These are phyloP conservation scores for Fusarium hostae DNA, from an alignment of 2,329 filamentous ascomycete genomes.

Conservation along the genomic window DNA sequence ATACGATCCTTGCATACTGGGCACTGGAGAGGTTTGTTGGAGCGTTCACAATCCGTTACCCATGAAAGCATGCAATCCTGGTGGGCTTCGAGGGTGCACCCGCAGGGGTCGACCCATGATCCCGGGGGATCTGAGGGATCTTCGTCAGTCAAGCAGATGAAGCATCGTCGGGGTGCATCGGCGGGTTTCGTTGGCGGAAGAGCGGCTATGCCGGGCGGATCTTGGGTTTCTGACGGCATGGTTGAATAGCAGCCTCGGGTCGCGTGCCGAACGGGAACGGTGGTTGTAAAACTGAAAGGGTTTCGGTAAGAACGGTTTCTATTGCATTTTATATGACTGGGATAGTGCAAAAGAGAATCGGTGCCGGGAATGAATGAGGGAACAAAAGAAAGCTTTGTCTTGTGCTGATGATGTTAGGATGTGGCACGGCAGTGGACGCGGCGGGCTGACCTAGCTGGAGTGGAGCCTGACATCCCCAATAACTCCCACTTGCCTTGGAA, in stretches of 20 bases:
- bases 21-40: constrained; percentile 76
- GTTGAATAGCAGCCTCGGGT: constrained; percentile 19
- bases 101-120: constrained; percentile 87
- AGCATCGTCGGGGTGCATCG: constrained; percentile 61
- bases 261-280: constrained; percentile 23
- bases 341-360: neutral
- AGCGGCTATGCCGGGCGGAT: constrained; percentile 1
- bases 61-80: constrained; percentile 90
- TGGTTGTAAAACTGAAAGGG: neutral
- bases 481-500: constrained; percentile 6
- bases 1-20: constrained; percentile 91
- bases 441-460: constrained; percentile 24
- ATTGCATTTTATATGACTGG: constrained; percentile 20
- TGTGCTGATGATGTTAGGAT: constrained; percentile 15
- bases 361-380: neutral
- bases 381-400: constrained; percentile 10
- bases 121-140: constrained; percentile 59
- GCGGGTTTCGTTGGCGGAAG: constrained; percentile 6
- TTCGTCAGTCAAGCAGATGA: constrained; percentile 71
- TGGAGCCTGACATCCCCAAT: constrained; percentile 36
- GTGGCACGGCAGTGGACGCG: constrained; percentile 14
- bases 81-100: constrained; percentile 90
- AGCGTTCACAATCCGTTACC: constrained; percentile 86
- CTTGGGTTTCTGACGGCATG: constrained; percentile 28
- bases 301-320: neutral